A percentile compares a stretch with the other conserved stretches of the same genome.
phyloP scores from a whole-genome alignment of 495 filamentous ascomycete genomes.

The Neurospora sp. region DNA sequence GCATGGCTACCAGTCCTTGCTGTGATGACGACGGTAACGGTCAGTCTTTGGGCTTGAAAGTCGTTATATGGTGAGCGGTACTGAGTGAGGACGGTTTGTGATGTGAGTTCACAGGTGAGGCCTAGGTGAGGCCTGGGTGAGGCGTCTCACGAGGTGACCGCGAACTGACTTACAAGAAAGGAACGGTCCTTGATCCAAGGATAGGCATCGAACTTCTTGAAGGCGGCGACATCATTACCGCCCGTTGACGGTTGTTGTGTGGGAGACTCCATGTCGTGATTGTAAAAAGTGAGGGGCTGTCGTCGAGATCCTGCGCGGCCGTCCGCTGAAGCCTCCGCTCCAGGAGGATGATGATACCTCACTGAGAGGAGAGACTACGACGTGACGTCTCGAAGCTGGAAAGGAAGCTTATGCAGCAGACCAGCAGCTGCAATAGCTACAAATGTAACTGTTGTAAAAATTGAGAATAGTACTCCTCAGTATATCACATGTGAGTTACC shows the following conservation, averaged over 20 bases:
- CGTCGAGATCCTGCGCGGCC: neutral
- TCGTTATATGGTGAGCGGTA: neutral
- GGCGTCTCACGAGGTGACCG: neutral
- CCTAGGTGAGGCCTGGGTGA: constrained; percentile 14
- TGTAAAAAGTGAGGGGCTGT: neutral
- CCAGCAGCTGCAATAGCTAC: neutral
- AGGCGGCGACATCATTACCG: neutral
- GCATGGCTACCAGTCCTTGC: constrained; percentile 19
- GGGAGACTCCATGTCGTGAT: neutral
- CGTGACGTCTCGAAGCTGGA: neutral
- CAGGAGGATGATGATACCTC: neutral
- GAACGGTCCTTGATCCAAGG: constrained; percentile 13
- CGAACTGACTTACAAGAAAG: neutral
- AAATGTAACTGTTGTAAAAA: neutral
- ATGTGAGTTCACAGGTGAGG: constrained; percentile 24
- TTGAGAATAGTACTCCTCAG: neutral
- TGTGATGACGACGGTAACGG: neutral
- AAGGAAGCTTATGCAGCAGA: neutral
- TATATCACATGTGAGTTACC: neutral
- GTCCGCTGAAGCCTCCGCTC: neutral
- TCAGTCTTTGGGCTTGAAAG: neutral
- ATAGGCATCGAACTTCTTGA: constrained; percentile 13
- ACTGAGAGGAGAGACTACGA: neutral
- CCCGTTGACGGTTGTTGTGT: neutral
- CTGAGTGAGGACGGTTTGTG: neutral